Evolutionary conservation across 805 yeast genomes (phyloP).

Genomic region (Cyberlindnera mrakii): DNA sequence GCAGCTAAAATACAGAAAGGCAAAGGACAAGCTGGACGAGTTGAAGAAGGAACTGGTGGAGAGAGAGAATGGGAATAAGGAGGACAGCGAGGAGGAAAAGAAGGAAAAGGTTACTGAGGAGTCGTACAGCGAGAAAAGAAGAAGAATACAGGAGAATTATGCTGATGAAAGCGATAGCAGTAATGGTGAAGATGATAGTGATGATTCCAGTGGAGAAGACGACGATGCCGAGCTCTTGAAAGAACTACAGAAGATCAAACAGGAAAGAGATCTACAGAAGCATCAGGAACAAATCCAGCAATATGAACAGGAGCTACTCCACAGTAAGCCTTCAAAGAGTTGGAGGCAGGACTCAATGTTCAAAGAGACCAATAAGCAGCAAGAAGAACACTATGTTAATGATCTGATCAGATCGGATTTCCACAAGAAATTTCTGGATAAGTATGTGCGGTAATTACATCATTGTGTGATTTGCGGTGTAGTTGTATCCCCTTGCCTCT

Average conservation of each 20-base stretch:
- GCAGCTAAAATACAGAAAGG: conserved; percentile 41
- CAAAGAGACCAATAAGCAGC: conserved; percentile 11
- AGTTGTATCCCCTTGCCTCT: no score
- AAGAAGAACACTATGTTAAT: conserved; percentile 22
- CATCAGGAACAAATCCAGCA: conserved; percentile 19
- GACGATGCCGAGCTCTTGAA: conserved; percentile 38
- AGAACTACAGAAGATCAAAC: conserved; percentile 34
- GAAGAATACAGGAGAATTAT: conserved; percentile 16
- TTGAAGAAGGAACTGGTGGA: conserved; percentile 14
- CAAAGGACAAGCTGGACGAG: conserved; percentile 16
- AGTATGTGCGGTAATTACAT: conserved; percentile 9
- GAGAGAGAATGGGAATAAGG: conserved; percentile 7
- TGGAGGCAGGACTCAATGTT: conserved; percentile 33
- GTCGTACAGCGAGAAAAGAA: conserved; percentile 10
- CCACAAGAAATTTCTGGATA: conserved; percentile 19
- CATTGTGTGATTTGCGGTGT: no score
- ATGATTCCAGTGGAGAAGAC: conserved; percentile 30
- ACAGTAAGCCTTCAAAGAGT: conserved; percentile 19
- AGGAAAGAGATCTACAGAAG: conserved; percentile 26
- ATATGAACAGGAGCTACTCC: background rate
- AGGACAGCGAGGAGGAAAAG: background rate
- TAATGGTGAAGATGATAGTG: conserved; percentile 31
- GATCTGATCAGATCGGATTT: conserved; percentile 21
- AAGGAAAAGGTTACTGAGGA: conserved; percentile 2
- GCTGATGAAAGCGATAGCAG: conserved; percentile 32